A percentile compares a stretch with the other conserved stretches of the same genome.
These are phyloP conservation scores for Holtermannia corniformis DNA, from an alignment of 768 basidiomycete genomes.

Conservation along the genomic window DNA sequence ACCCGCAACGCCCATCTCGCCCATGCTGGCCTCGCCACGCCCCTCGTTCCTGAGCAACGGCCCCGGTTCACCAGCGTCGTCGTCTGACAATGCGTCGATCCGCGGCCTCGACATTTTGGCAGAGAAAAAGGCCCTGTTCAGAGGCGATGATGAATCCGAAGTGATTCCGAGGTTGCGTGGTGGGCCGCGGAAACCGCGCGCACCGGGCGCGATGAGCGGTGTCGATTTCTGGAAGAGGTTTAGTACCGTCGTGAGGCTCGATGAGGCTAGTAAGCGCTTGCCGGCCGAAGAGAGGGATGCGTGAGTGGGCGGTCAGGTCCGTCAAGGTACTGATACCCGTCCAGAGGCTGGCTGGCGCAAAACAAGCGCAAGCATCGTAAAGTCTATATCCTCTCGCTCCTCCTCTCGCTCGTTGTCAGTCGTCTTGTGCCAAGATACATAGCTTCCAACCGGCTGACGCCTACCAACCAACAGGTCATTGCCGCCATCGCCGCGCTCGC, in stretches of 20 bases:
- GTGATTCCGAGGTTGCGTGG: background rate
- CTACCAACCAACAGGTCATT: too few relatives aligned
- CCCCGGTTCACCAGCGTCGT: too few relatives aligned
- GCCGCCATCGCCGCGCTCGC: too few relatives aligned
- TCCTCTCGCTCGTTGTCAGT: background rate
- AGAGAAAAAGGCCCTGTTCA: slow-evolving; percentile 32
- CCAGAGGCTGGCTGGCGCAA: background rate
- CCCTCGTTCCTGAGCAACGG: background rate
- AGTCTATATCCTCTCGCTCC: background rate
- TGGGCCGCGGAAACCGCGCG: too few relatives aligned
- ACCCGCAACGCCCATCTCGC: background rate
- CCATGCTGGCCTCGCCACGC: background rate
- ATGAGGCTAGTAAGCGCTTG: slow-evolving; percentile 11
- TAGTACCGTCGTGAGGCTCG: slow-evolving; percentile 22
- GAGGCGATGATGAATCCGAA: slow-evolving; percentile 24
- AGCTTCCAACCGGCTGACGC: too few relatives aligned
- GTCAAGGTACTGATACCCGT: background rate
- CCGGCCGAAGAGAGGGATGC: slow-evolving; percentile 5
- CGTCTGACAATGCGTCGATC: slow-evolving; percentile 9
- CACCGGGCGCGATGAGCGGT: slow-evolving; percentile 6
- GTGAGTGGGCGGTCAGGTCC: slow-evolving; percentile 11
- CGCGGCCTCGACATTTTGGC: slow-evolving; percentile 21
- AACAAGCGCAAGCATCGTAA: background rate
- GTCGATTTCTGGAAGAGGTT: slow-evolving; percentile 36
- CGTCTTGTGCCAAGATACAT: too few relatives aligned